A percentile compares a stretch with the other conserved stretches of the same genome.
Conservation (phyloP, 2,329 filamentous ascomycete species). For the Monilinia laxa region DNA sequence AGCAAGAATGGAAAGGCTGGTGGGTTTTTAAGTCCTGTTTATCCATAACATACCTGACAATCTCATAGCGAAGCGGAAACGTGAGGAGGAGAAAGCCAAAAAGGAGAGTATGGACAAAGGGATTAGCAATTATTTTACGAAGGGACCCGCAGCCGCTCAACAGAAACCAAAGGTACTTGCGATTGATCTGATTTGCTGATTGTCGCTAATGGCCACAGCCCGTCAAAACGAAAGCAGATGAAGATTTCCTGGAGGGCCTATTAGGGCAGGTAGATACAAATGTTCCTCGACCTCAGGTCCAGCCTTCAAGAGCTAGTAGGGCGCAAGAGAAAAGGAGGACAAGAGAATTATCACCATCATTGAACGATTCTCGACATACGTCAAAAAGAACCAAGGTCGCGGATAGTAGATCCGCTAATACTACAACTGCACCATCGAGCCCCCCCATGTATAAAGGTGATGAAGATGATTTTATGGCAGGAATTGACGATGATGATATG, state of each 20-base stretch:
- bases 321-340: slow-evolving; percentile 75
- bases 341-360: slow-evolving; percentile 74
- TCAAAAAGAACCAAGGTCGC: slow-evolving; percentile 58
- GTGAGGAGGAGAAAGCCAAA: slow-evolving; percentile 81
- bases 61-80: slow-evolving; percentile 73
- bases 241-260: slow-evolving; percentile 80
- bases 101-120: slow-evolving; percentile 85
- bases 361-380: slow-evolving; percentile 49
- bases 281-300: slow-evolving; percentile 60
- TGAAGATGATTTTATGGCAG: slow-evolving; percentile 55
- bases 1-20: slow-evolving; percentile 51
- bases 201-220: slow-evolving; percentile 49
- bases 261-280: slow-evolving; percentile 87
- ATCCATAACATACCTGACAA: neutral
- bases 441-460: slow-evolving; percentile 51
- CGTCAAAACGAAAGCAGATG: slow-evolving; percentile 80
- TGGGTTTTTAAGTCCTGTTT: slow-evolving; percentile 25
- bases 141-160: slow-evolving; percentile 63
- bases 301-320: slow-evolving; percentile 63
- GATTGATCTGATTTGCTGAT: slow-evolving; percentile 26
- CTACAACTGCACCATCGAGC: slow-evolving; percentile 44
- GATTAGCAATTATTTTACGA: slow-evolving; percentile 93
- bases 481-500: slow-evolving; percentile 65
- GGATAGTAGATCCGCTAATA: slow-evolving; percentile 44
- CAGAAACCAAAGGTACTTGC: slow-evolving; percentile 76